These are phyloP conservation scores for Colletotrichum agaves DNA, from an alignment of 2,329 filamentous ascomycete species.

Conservation along the genomic window DNA sequence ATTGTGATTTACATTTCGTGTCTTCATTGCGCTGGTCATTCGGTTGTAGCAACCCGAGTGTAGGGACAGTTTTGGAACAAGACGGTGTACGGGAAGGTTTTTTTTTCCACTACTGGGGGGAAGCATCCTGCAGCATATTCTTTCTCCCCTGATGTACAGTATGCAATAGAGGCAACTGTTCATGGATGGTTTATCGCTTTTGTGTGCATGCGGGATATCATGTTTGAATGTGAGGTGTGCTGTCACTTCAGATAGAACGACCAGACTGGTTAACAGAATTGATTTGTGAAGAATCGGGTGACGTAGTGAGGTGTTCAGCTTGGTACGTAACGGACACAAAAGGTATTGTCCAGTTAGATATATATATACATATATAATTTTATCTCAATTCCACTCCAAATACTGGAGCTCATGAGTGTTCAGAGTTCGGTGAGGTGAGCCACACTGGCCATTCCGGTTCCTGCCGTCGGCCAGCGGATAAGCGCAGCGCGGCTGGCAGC, in stretches of 20 bases:
- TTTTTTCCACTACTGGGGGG: slow-evolving; percentile 18
- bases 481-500: slow-evolving; percentile 23
- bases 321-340: neutral
- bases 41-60: slow-evolving; percentile 34
- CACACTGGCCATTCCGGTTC: slow-evolving; percentile 36
- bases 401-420: slow-evolving; percentile 4
- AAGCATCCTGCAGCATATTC: slow-evolving; percentile 38
- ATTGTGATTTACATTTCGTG: slow-evolving; percentile 34
- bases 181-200: slow-evolving; percentile 14
- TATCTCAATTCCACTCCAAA: neutral
- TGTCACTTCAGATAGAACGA: neutral
- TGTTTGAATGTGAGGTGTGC: slow-evolving; percentile 1
- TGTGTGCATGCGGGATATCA: neutral
- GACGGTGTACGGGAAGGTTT: slow-evolving; percentile 37
- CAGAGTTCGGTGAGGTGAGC: slow-evolving; percentile 29
- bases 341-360: too few species aligned
- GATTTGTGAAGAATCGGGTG: neutral
- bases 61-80: slow-evolving; percentile 35
- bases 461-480: slow-evolving; percentile 34
- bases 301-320: neutral
- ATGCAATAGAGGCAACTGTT: slow-evolving; percentile 38
- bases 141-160: slow-evolving; percentile 32
- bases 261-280: neutral
- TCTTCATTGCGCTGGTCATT: slow-evolving; percentile 36
- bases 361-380: too few species aligned